Evolutionary conservation across 1,284 basidiomycete species (phyloP).

Genomic region (Schizophyllum commune): DNA sequence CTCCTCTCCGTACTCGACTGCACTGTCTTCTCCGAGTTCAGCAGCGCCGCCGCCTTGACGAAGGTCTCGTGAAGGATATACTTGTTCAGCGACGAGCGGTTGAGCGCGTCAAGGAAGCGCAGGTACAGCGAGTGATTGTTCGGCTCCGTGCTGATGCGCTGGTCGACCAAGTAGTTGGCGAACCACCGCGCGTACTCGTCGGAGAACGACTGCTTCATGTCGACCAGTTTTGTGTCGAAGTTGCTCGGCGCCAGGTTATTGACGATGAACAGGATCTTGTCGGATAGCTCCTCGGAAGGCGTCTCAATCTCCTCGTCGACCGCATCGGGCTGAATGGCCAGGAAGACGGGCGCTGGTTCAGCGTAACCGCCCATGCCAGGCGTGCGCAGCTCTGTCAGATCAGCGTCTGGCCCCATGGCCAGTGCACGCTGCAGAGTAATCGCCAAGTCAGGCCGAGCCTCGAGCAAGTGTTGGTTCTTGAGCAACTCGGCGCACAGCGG

Average conservation of each 20-base stretch:
- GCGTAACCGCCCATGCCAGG: slow-evolving; percentile 11
- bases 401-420: slow-evolving; percentile 39
- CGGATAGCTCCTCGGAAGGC: slow-evolving; percentile 85
- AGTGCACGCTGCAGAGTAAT: slow-evolving; percentile 69
- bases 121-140: slow-evolving; percentile 97
- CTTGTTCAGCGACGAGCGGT: slow-evolving; percentile 44
- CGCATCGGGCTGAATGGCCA: slow-evolving; percentile 61
- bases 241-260: slow-evolving; percentile 97
- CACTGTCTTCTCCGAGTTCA: slow-evolving; percentile 91
- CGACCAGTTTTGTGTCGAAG: slow-evolving; percentile 79
- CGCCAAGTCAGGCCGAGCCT: slow-evolving; percentile 83
- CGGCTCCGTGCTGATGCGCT: slow-evolving; percentile 92
- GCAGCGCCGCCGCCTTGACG: slow-evolving; percentile 74
- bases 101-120: slow-evolving; percentile 83
- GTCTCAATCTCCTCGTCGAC: slow-evolving; percentile 53
- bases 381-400: slow-evolving; percentile 28
- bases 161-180: slow-evolving; percentile 94
- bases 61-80: slow-evolving; percentile 93
- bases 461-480: slow-evolving; percentile 81
- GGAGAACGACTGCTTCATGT: slow-evolving; percentile 74
- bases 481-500: slow-evolving; percentile 88
- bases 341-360: slow-evolving; percentile 58
- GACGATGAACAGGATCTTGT: slow-evolving; percentile 95
- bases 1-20: slow-evolving; percentile 81
- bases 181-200: slow-evolving; percentile 90